Evolutionary conservation across 1,284 basidiomycete genomes (phyloP).

Genomic region (Cerioporus squamosus): DNA sequence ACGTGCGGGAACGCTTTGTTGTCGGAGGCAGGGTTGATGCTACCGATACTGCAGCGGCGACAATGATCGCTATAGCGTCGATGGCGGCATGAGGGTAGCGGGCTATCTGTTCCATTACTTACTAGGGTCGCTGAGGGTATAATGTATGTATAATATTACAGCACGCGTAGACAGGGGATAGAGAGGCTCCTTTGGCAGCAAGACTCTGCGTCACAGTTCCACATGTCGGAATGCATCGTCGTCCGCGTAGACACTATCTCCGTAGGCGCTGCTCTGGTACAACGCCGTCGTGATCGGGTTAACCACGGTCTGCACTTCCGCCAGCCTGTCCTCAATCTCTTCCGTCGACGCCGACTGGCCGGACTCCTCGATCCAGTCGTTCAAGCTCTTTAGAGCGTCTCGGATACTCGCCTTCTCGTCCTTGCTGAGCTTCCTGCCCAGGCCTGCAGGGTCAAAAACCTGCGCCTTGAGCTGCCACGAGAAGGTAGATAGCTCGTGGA

Average conservation of each 20-base stretch:
- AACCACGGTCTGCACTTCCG: conserved; percentile 61
- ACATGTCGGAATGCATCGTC: conserved; percentile 61
- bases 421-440: conserved; percentile 86
- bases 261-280: no score
- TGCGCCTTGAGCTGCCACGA: conserved; percentile 87
- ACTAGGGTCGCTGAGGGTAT: no score
- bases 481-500: conserved; percentile 79
- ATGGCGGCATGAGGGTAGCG: no score
- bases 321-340: conserved; percentile 90
- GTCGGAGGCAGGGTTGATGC: no score
- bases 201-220: conserved; percentile 52
- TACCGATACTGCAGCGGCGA: no score
- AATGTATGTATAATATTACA: no score
- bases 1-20: conserved; percentile 34
- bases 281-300: conserved; percentile 77
- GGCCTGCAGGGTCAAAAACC: conserved; percentile 83
- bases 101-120: no score
- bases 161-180: no score
- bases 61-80: no score
- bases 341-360: conserved; percentile 81
- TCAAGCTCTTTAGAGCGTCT: conserved; percentile 83
- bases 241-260: no score
- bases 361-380: conserved; percentile 89
- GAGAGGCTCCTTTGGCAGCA: no score
- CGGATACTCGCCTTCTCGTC: conserved; percentile 91